Conservation (phyloP, 2,329 filamentous ascomycete species). For the Trichoderma gracile region DNA sequence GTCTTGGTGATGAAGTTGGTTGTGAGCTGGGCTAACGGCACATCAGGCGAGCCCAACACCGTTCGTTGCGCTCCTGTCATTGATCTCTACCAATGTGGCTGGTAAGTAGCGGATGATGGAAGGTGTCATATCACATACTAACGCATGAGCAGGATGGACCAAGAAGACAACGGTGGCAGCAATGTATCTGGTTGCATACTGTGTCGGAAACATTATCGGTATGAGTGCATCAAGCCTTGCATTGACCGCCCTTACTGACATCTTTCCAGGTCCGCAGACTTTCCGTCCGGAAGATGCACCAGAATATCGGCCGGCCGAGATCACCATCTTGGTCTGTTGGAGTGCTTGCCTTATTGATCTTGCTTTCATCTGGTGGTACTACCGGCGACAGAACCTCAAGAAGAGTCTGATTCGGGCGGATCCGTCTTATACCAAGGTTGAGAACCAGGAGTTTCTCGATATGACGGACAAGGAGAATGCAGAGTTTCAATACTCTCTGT, state of each 20-base stretch:
- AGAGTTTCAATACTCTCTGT: constrained; percentile 63
- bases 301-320: constrained; percentile 62
- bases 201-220: constrained; percentile 59
- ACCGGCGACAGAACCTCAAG: constrained; percentile 56
- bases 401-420: constrained; percentile 55
- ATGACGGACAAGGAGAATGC: constrained; percentile 66
- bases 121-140: not conserved
- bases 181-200: constrained; percentile 50
- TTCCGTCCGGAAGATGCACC: constrained; percentile 59
- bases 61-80: constrained; percentile 45
- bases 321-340: constrained; percentile 63
- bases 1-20: constrained; percentile 44
- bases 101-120: not conserved
- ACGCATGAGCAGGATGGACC: constrained; percentile 46
- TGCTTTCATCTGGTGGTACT: constrained; percentile 64
- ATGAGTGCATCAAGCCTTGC: constrained; percentile 30
- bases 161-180: constrained; percentile 56
- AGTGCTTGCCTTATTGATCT: constrained; percentile 54
- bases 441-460: constrained; percentile 69
- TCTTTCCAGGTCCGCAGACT: constrained; percentile 50
- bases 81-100: constrained; percentile 41
- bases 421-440: constrained; percentile 60
- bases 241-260: constrained; percentile 24
- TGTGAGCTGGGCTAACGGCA: not conserved
- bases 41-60: constrained; percentile 19